These are phyloP conservation scores for Penicillium angulare DNA, from an alignment of 495 filamentous ascomycete genomes.

Conservation along the genomic window DNA sequence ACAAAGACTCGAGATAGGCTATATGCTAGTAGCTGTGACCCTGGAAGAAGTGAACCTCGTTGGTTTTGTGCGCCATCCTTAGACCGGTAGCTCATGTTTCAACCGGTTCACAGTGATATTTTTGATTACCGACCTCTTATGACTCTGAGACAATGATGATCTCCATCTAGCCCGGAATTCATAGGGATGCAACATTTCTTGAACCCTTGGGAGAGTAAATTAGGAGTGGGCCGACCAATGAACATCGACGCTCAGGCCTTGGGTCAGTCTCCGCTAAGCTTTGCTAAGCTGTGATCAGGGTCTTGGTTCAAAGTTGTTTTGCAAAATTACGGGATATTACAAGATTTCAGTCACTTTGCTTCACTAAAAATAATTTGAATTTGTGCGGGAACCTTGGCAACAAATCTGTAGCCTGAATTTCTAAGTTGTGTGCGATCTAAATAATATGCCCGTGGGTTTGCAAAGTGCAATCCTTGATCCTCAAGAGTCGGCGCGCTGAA, in stretches of 20 bases:
- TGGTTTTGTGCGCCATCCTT: too few relatives aligned
- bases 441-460: not conserved
- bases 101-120: too few relatives aligned
- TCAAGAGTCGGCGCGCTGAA: not conserved
- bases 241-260: not conserved
- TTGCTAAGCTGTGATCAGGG: constrained; percentile 13
- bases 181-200: not conserved
- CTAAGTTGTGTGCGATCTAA: not conserved
- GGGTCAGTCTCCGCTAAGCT: constrained; percentile 8
- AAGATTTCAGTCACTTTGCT: too few relatives aligned
- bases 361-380: not conserved
- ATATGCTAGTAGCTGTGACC: too few relatives aligned
- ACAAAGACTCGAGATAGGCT: too few relatives aligned
- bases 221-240: not conserved
- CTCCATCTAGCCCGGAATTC: not conserved
- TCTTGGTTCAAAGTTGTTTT: too few relatives aligned
- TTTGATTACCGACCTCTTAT: not conserved
- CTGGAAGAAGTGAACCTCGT: too few relatives aligned
- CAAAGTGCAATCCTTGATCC: not conserved
- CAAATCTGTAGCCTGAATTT: not conserved
- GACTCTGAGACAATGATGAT: not conserved
- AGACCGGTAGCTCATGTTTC: too few relatives aligned
- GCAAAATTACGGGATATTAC: too few relatives aligned
- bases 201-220: not conserved
- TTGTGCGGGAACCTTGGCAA: not conserved